Evolutionary conservation across 2,329 filamentous ascomycete species (phyloP), one percentile per base, ranked within the genome.

Genomic region (Ceratocystis harringtonii): DNA sequence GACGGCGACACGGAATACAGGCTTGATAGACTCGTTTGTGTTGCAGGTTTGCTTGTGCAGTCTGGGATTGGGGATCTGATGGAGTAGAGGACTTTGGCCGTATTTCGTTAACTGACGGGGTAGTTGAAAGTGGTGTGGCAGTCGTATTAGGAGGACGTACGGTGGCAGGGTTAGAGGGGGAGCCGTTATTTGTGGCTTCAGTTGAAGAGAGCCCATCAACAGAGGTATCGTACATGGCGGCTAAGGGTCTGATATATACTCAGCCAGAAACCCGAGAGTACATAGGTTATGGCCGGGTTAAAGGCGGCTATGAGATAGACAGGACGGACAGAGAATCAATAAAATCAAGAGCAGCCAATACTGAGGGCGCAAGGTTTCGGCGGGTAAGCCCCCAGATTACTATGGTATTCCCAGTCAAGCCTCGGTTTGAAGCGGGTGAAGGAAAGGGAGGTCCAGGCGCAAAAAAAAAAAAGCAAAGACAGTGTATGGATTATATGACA

Each of bases 1-100:
- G 79, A 2, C 81, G 79, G 19, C 82, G 81, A 68, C 82, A 85
- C 5, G 82, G 82, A 62, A 85, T 84, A 72, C 82, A 85, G 36
- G 82, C 82, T 71, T 85, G 82, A 69, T 85, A 85, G 69, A 84
- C 82, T 64, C 82, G 81, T 73, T 84, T 84, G 72, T 85, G 81
- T 70, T 81, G 80, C 58, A 68, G 30, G 17, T 28, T 58, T 58
- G 57, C 32, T 19, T 50, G 45, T 5, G 61, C 25, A 22, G 60
- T 28, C 12, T 36, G 32, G 19, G 65, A 61, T 36, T 67, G 66
- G 7, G 65, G 63, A 5, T 61, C 48, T 15, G 52, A 64, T 50
- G 50, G 22, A 30, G 50, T 32, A 63, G 45, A 61, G 25, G 41
- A 30, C 28, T 36, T 22, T 36, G 10, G 32, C 4, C 17, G n/a